A percentile compares a stretch with the other conserved stretches of the same genome.
Evolutionary conservation across 768 basidiomycete genomes (phyloP).

Genomic region (Pleurotus tuoliensis): DNA sequence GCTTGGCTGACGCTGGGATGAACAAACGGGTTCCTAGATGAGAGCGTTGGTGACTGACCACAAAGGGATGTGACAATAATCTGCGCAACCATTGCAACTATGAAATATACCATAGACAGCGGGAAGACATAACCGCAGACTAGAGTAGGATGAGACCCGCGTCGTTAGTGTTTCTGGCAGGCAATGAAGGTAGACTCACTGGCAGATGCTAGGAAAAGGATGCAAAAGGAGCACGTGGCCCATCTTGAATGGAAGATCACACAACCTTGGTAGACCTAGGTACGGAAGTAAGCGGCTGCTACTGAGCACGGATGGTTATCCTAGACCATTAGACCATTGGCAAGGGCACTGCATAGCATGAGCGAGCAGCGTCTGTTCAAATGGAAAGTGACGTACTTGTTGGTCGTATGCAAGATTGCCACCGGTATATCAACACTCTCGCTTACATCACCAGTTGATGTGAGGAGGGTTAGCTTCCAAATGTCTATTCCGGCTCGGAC

Average conservation of each 20-base stretch:
- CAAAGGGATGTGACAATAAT: neutral
- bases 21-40: neutral
- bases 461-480: neutral
- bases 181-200: neutral
- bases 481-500: neutral
- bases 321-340: no score
- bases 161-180: no score
- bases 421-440: neutral
- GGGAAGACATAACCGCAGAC: conserved; percentile 2
- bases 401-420: conserved; percentile 5
- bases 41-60: neutral
- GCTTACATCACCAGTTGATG: neutral
- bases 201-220: neutral
- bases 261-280: neutral
- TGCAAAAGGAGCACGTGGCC: neutral
- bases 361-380: no score
- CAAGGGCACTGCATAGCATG: neutral
- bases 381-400: neutral
- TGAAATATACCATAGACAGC: neutral
- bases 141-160: neutral
- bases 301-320: no score
- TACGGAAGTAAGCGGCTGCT: neutral
- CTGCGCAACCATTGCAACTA: neutral
- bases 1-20: neutral
- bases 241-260: neutral